These are phyloP conservation scores for Rosa hybrid DNA, from an alignment of 331 rosid species.

Conservation along the genomic window DNA sequence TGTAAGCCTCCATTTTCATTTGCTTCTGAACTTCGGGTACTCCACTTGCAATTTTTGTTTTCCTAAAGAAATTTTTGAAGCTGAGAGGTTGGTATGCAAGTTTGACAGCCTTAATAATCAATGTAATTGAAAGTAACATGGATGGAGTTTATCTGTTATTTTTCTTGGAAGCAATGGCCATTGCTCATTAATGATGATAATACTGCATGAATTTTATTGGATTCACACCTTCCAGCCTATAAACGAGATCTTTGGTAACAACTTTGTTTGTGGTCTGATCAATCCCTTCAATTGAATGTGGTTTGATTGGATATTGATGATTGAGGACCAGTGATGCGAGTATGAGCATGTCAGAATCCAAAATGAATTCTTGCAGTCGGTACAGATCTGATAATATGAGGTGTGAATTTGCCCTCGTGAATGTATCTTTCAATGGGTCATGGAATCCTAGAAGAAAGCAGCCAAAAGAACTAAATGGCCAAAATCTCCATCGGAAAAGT, in stretches of 20 bases:
- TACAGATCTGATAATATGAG: not conserved
- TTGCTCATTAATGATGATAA: slow-evolving; percentile 27
- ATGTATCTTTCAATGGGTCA: too few relatives aligned
- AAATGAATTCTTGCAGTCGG: not conserved
- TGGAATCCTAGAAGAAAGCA: too few relatives aligned
- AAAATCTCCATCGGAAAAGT: not conserved
- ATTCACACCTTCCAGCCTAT: not conserved
- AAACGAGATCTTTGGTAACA: too few relatives aligned
- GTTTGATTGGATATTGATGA: too few relatives aligned
- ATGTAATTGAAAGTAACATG: slow-evolving; percentile 51
- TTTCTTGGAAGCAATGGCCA: slow-evolving; percentile 33
- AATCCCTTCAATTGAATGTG: not conserved
- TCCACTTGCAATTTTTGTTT: slow-evolving; percentile 41
- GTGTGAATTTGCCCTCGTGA: not conserved
- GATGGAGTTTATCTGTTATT: slow-evolving; percentile 40
- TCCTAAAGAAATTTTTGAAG: slow-evolving; percentile 42
- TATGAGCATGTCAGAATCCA: not conserved
- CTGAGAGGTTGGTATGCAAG: slow-evolving; percentile 52
- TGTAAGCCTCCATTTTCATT: slow-evolving; percentile 40
- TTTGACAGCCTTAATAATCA: slow-evolving; percentile 69
- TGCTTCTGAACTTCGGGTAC: slow-evolving; percentile 46
- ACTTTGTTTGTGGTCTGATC: too few relatives aligned
- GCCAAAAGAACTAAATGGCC: too few relatives aligned
- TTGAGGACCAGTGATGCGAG: not conserved
- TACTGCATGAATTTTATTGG: slow-evolving; percentile 11